phyloP scores from a whole-genome alignment of 306 rosid species.

The Rosa chinensis region DNA sequence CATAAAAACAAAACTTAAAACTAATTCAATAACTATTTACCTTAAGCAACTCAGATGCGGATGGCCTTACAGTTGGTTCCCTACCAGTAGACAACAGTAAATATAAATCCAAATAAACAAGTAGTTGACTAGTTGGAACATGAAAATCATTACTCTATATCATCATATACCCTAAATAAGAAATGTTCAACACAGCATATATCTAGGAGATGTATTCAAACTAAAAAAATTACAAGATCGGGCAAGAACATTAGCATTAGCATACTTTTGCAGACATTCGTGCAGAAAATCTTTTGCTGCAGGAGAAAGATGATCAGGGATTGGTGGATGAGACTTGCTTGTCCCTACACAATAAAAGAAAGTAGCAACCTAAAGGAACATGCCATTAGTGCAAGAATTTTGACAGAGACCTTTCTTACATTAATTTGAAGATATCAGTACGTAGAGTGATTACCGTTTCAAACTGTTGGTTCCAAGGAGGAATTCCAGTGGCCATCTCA shows the following conservation, averaged over 20 bases:
- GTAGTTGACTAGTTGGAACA: neutral
- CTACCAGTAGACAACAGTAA: constrained; percentile 45
- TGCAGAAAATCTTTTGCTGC: constrained; percentile 90
- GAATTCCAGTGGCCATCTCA: constrained; percentile 99
- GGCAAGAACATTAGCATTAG: constrained; percentile 8
- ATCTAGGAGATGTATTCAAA: constrained; percentile 10
- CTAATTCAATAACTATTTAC: constrained; percentile 28
- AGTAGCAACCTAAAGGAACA: constrained; percentile 79
- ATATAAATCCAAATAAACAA: constrained; percentile 7
- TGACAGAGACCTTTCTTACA: constrained; percentile 19
- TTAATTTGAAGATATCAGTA: neutral
- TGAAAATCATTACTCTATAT: neutral
- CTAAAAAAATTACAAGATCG: constrained; percentile 17
- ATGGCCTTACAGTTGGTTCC: constrained; percentile 76
- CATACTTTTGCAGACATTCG: constrained; percentile 90
- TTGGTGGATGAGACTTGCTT: constrained; percentile 97
- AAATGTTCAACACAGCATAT: constrained; percentile 5
- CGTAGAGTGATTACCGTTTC: constrained; percentile 63
- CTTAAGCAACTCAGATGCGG: constrained; percentile 89
- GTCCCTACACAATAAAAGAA: constrained; percentile 84
- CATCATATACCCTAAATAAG: neutral
- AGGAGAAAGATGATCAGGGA: constrained; percentile 83
- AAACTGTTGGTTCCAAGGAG: constrained; percentile 98
- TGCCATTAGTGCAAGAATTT: constrained; percentile 37
- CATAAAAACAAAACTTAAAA: constrained; percentile 20